phyloP scores from a whole-genome alignment of 179 eudicot genomes.

The Carnegiea gigantea region DNA sequence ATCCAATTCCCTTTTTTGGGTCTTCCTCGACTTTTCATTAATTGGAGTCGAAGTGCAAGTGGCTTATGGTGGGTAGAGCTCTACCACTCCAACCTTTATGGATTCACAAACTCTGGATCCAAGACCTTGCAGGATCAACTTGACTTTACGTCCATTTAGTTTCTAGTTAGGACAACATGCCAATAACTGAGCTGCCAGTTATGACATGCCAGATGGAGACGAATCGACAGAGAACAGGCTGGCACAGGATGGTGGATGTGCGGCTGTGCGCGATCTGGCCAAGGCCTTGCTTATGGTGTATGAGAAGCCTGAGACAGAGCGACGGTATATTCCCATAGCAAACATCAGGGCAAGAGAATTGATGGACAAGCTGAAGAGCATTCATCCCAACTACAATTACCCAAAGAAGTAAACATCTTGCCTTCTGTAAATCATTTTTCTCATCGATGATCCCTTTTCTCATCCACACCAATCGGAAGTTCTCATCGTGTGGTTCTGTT shows the following conservation, averaged over 20 bases:
- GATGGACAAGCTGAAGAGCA: slow-evolving; percentile 54
- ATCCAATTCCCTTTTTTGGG: too few relatives aligned
- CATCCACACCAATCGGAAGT: too few relatives aligned
- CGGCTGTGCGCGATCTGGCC: slow-evolving; percentile 86
- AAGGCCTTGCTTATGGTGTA: slow-evolving; percentile 61
- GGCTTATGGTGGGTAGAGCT: too few relatives aligned
- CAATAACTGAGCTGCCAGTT: neutral
- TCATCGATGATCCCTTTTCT: neutral
- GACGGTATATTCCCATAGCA: slow-evolving; percentile 71
- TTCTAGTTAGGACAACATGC: neutral
- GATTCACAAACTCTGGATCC: neutral
- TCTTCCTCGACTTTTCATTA: too few relatives aligned
- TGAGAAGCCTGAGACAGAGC: slow-evolving; percentile 78
- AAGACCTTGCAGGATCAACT: neutral
- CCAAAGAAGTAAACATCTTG: slow-evolving; percentile 55
- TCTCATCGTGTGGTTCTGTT: neutral
- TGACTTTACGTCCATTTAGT: neutral
- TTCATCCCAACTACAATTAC: slow-evolving; percentile 64
- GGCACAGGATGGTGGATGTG: slow-evolving; percentile 58
- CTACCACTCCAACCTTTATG: too few relatives aligned
- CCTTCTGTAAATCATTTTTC: neutral
- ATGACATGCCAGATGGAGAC: slow-evolving; percentile 48
- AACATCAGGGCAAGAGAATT: slow-evolving; percentile 39
- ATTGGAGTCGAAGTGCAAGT: too few relatives aligned
- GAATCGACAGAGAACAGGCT: slow-evolving; percentile 54